Evolutionary conservation across 2,329 filamentous ascomycete genomes (phyloP), one percentile per base, ranked within the genome.

Genomic region (Colletotrichum tamarilloi): DNA sequence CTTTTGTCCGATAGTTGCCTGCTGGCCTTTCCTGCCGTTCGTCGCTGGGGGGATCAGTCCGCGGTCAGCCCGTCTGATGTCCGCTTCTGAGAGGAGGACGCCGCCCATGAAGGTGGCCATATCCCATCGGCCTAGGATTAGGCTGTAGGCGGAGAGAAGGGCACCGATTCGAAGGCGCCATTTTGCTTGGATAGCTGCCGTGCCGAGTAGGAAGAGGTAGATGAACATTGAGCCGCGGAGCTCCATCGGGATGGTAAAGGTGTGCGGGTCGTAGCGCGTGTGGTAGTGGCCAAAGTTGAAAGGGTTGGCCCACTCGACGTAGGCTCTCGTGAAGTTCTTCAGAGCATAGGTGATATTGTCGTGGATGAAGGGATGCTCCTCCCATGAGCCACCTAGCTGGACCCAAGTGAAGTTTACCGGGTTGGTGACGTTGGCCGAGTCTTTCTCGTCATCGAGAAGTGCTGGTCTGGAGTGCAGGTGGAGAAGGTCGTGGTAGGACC

Each of bases 221-320:
- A 85, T 68, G 35, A 84, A 73, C 79, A 85, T 84, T 1, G 82
- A 84, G 1, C 83, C 83, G 3, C 83, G 81, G 4, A 85, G 77
- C 60, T 85, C 83, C 79, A 84, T 84, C 2, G 83, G 83, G 24
- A 85, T 84, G 4, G 83, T 85, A 58, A 82, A 85, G 0, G 82
- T 83, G 64, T 85, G 83, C 7, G 83, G 83, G 66, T 85, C 83
- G 69, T 84, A 84, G 6, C 83, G 82, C 12, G 82, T 77, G 60
- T 84, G 81, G 55, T 83, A 82, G 35, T 82, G 80, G 6, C 79
- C 79, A 60, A 82, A 84, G 75, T 81, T 83, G 78, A 84, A 84
- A 1, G 82, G 82, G 55, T 84, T 84, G 12, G 81, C 83, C 83
- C 83, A 85, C 66, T 85, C 82, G 1, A 79, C 76, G 35, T 83